These are phyloP conservation scores for Ophiostoma novo-ulmi DNA, from an alignment of 2,329 filamentous ascomycete genomes.

Conservation along the genomic window DNA sequence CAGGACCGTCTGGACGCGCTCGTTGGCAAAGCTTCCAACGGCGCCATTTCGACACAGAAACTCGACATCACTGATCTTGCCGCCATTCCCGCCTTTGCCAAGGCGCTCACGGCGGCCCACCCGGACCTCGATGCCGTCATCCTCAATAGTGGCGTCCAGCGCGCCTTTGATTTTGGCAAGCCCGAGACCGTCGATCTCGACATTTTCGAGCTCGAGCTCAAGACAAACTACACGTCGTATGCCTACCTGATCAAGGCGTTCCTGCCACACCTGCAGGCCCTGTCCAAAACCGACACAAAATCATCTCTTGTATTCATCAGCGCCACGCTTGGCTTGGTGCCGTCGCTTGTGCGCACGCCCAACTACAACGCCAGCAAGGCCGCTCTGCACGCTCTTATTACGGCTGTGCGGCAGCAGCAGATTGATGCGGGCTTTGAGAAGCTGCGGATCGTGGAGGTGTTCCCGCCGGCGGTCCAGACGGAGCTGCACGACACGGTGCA, in stretches of 20 bases:
- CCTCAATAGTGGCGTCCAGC: constrained; percentile 48
- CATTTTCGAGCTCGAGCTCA: constrained; percentile 39
- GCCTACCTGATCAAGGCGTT: constrained; percentile 43
- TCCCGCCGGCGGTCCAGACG: constrained; percentile 39
- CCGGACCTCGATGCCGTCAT: constrained; percentile 48
- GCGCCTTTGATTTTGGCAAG: constrained; percentile 39
- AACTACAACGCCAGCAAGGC: constrained; percentile 48
- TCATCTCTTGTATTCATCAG: constrained; percentile 30
- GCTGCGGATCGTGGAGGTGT: constrained; percentile 41
- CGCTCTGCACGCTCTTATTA: constrained; percentile 43
- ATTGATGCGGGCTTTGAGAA: constrained; percentile 33
- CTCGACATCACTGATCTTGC: constrained; percentile 42
- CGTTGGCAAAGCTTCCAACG: constrained; percentile 27
- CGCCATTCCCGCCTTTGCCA: constrained; percentile 35
- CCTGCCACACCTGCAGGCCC: constrained; percentile 39
- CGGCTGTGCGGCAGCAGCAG: constrained; percentile 44
- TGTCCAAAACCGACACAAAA: not conserved
- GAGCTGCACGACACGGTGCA: constrained; percentile 41
- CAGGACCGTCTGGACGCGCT: constrained; percentile 42
- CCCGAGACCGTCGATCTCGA: constrained; percentile 40
- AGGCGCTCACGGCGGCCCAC: constrained; percentile 35
- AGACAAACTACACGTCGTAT: constrained; percentile 42
- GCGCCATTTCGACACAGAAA: constrained; percentile 29
- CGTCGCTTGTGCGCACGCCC: constrained; percentile 39
- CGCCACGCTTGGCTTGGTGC: constrained; percentile 37